phyloP scores from a whole-genome alignment of 495 filamentous ascomycete genomes.

The Aspergillus avenaceus region DNA sequence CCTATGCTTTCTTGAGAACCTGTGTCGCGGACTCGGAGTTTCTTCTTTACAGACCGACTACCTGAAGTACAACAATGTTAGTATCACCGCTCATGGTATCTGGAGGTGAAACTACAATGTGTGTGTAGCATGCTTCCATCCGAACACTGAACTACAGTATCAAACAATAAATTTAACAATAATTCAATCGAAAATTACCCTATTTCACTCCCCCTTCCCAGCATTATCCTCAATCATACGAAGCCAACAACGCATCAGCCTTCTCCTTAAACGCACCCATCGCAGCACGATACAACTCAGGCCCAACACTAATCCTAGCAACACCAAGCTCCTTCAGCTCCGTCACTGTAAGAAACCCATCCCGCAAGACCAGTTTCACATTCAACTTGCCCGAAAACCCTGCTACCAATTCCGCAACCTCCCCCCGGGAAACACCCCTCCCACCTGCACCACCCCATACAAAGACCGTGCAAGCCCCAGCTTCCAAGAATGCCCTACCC shows the following conservation, averaged over 20 bases:
- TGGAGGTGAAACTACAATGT: too few species aligned
- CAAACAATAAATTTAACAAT: too few species aligned
- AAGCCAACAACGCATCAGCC: conserved; percentile 17
- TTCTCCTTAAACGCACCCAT: conserved; percentile 25
- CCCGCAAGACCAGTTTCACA: conserved; percentile 32
- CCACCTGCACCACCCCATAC: conserved; percentile 41
- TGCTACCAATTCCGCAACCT: conserved; percentile 32
- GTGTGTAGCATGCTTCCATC: too few species aligned
- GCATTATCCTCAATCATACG: background rate
- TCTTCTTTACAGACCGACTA: too few species aligned
- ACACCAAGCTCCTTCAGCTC: conserved; percentile 40
- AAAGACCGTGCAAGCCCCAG: conserved; percentile 43
- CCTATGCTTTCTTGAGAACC: too few species aligned
- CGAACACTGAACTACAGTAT: too few species aligned
- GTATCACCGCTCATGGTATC: too few species aligned
- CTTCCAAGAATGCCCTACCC: conserved; percentile 41
- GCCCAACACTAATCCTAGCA: conserved; percentile 43
- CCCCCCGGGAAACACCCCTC: conserved; percentile 26
- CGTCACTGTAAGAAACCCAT: conserved; percentile 23
- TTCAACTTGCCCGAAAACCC: conserved; percentile 31
- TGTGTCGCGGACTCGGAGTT: too few species aligned
- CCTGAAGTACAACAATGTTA: too few species aligned
- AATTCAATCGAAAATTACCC: too few species aligned
- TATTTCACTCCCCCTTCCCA: too few species aligned
- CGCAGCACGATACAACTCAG: conserved; percentile 23